Evolutionary conservation across 2,329 filamentous ascomycete genomes (phyloP), one percentile per base, ranked within the genome.

Genomic region (Phialophora chinensis): DNA sequence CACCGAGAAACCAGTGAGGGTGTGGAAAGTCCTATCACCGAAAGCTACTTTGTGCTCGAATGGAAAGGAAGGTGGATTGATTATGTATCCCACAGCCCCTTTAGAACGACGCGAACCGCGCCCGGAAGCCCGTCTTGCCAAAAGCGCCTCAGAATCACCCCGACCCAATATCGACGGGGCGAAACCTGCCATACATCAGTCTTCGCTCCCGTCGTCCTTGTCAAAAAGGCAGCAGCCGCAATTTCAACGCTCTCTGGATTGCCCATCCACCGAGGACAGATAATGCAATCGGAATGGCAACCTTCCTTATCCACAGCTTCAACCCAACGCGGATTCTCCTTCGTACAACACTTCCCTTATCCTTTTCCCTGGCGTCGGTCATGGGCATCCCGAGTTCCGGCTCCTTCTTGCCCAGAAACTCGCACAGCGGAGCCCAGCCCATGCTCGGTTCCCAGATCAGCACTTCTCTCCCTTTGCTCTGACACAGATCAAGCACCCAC

Each of bases 351-450:
- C 20, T 35, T 52, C 63, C 49, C 60, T 55, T 63, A 38, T 66
- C 59, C 10, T 23, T 49, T 25, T 55, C 38, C 20, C 73, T 3
- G 38, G 6, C 72, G 69, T 73, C 79, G 8, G 72, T 63, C 25
- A 71, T 71, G 2, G 79, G 79, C 65, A 81, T 80, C 0, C 73
- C 72, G 55, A 71, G 69, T 25, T 74, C 70, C 1, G 78, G 79
- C 2, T 77, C 72, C 11, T 75, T 72, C 42, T 76, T 77, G 0
- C 73, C 77, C 44, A 81, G 61, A 55, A 82, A 80, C 62, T 75
- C 69, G 69, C 81, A 83, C 25, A 83, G 72, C 17, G 79, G 77
- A 20, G 72, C 75, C 81, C 81, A 83, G 0, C 79, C 79, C 47
- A 82, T 77, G 1, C 64, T 59, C 23, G 68, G 54, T 33, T 71